Evolutionary conservation across 768 basidiomycete genomes (phyloP), one percentile per base, ranked within the genome.

Genomic region (Multifurca ochricompacta): DNA sequence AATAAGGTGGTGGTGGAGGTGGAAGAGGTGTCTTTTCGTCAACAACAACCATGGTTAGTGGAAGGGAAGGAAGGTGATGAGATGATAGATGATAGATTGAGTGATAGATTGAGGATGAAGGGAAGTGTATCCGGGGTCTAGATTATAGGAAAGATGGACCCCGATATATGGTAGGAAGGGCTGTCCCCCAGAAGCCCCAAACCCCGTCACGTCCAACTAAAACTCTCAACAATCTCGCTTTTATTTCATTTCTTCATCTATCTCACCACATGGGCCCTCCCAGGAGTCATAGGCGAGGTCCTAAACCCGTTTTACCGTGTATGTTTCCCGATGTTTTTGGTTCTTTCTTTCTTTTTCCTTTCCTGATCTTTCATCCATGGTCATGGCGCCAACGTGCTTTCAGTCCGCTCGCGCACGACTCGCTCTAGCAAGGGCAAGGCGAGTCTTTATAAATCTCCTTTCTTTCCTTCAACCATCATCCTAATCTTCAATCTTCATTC

Each of bases 391-490:
- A 56, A 51, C 60, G 60, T 59, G 54, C 57, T 46, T 49, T 34
- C 69, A 81, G 80, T 73, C 65, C 77, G 80, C 61, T 72, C 79
- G 36, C 77, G 79, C 59, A 78, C 72, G 62, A 81, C 80, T 59
- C 75, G 80, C 71, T 79, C 78, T 27, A 72, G 69, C 56, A 78
- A 76, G 65, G 80, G 76, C 66, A 76, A 72, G 73, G 79, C 78
- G 56, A 71, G 78, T 57, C 67, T 34, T 28, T n/a, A n/a, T n/a
- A 8, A 41, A 27, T 48, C 43, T 55, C 40, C 31, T 16, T 23
- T 55, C 34, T 37, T 36, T 18, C 7, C 23, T 61, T 45, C 19
- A 27, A 30, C 34, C 10, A 3, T 48, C 30, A 31, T 36, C 42
- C 51, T 48, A 11, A 51, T 42, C 31, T 8, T 47, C 25, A n/a